Evolutionary conservation across 371 early-diverging fungal species (phyloP).

Genomic region (Mucor ambiguus): DNA sequence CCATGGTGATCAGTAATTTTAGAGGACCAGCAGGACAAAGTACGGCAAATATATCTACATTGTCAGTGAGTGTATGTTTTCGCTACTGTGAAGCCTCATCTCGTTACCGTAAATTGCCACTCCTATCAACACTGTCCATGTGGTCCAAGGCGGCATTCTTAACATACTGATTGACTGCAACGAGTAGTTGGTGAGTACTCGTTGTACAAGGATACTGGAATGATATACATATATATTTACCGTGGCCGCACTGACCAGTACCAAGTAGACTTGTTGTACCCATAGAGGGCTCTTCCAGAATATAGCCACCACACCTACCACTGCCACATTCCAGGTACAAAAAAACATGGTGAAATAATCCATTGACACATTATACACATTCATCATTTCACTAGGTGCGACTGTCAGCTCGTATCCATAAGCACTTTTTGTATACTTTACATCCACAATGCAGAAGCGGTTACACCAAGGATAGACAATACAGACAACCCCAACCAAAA

Average conservation of each 20-base stretch:
- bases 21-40: slow-evolving; percentile 25
- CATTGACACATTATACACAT: slow-evolving; percentile 15
- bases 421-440: background rate
- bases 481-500: slow-evolving; percentile 33
- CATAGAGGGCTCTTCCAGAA: slow-evolving; percentile 31
- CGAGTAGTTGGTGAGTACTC: background rate
- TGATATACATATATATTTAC: slow-evolving; percentile 4
- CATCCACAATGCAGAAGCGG: slow-evolving; percentile 25
- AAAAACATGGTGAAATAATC: slow-evolving; percentile 22
- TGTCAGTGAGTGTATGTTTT: background rate
- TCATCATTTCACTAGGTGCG: slow-evolving; percentile 23
- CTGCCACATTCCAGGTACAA: slow-evolving; percentile 25
- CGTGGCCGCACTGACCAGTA: slow-evolving; percentile 25
- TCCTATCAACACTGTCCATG: slow-evolving; percentile 29
- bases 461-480: slow-evolving; percentile 24
- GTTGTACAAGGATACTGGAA: background rate
- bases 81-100: background rate
- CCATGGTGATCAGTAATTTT: slow-evolving; percentile 19
- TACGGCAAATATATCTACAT: slow-evolving; percentile 25
- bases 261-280: slow-evolving; percentile 29
- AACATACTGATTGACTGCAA: slow-evolving; percentile 23
- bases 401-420: background rate
- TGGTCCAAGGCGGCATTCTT: slow-evolving; percentile 30
- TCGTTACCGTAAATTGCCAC: slow-evolving; percentile 24
- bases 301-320: slow-evolving; percentile 25